These are phyloP conservation scores for Phalaenopsis aphrodite DNA, from an alignment of 106 monocot species.

Conservation along the genomic window DNA sequence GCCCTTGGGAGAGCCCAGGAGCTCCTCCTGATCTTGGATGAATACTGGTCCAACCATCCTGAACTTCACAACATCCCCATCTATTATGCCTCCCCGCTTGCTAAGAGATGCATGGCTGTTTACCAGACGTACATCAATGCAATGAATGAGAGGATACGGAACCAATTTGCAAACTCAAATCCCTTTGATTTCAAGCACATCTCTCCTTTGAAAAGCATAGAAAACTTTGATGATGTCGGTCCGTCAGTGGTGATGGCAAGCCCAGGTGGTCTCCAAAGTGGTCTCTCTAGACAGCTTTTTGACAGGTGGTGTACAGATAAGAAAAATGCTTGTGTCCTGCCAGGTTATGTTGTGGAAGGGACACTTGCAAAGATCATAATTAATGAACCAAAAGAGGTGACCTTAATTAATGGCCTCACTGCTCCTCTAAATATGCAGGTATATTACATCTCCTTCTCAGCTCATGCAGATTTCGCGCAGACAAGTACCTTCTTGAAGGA, in stretches of 20 bases:
- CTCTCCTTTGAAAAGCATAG: constrained; percentile 85
- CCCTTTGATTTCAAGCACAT: constrained; percentile 96
- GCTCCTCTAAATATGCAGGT: constrained; percentile 96
- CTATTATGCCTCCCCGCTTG: constrained; percentile 91
- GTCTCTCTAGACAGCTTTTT: constrained; percentile 90
- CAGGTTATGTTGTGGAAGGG: constrained; percentile 96
- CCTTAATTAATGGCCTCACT: constrained; percentile 88
- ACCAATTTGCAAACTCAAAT: constrained; percentile 78
- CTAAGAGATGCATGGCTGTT: constrained; percentile 98
- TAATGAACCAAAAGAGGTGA: constrained; percentile 97
- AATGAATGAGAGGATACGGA: constrained; percentile 93
- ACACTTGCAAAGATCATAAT: constrained; percentile 89
- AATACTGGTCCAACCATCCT: constrained; percentile 88
- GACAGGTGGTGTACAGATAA: constrained; percentile 97
- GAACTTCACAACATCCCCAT: constrained; percentile 93
- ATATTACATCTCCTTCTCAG: constrained; percentile 92
- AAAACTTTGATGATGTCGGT: constrained; percentile 88
- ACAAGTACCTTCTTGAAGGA: constrained; percentile 87
- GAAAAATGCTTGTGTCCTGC: constrained; percentile 88
- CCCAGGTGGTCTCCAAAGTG: constrained; percentile 88
- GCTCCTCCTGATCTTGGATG: constrained; percentile 93
- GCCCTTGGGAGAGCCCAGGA: constrained; percentile 96
- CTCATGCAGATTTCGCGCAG: constrained; percentile 93
- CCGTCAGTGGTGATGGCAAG: constrained; percentile 99
- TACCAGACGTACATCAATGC: constrained; percentile 98